Base-by-base conservation (phyloP, 441 rosid species). In the Capsella rubella region DNA sequence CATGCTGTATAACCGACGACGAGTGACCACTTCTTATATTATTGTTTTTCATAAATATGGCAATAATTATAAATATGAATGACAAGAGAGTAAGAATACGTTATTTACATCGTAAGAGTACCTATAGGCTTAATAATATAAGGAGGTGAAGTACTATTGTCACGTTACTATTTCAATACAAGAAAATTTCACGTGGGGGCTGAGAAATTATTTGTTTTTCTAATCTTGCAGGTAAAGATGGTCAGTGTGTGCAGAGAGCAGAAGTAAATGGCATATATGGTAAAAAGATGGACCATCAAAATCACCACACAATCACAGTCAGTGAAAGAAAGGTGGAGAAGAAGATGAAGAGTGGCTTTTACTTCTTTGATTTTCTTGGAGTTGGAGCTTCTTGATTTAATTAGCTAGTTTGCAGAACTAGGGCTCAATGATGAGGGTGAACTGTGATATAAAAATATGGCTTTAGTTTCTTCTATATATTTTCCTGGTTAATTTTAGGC, bases 291-390 rank as follows among this genome's bases (percentile, higher is more conserved):
- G 47, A 42, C 47, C 81, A 67, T 78, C 81, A 67, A 78, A 67
- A 61, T 67, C 74, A 78, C 59, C 69, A 72, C 65, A 67, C 61
- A 72, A 60, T 78, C 65, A 9, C 77, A 53, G 70, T 67, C 81
- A 53, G 64, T 72, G 74, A 78, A 10, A 72, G 37, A 54, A 67
- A 66, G 45, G 58, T 67, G 64, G 51, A 67, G 42, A 51, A 64
- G 67, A 32, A 70, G n/a, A 66, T 57, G 69, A 61, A 66, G 69
- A 67, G 34, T 67, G 74, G 74, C 42, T 60, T 59, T 72, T 68
- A 60, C 61, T 78, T 67, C 77, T 72, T 78, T 61, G 81, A 78
- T 72, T 72, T 78, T 46, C 81, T 78, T 72, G 78, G 81, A 45
- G 78, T 78, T 67, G 81, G 77, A 53, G 65, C 77, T 78, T 60